phyloP scores from a whole-genome alignment of 1,139 yeast genomes.

The Suhomyces taliae region DNA sequence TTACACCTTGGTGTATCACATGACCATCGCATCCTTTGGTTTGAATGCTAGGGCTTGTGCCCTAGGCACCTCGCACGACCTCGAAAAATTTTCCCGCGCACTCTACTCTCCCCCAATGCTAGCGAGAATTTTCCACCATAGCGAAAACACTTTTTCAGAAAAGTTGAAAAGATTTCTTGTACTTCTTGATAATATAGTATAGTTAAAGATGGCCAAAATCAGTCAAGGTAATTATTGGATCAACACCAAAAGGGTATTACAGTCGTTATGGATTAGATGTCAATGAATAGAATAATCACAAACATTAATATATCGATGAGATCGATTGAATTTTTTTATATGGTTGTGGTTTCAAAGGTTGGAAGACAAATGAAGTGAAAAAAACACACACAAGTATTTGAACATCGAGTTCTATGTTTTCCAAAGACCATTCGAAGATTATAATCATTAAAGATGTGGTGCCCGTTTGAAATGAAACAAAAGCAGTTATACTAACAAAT shows the following conservation, averaged over 20 bases:
- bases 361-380: background rate
- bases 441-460: too few relatives aligned
- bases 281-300: background rate
- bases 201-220: constrained; percentile 57
- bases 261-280: background rate
- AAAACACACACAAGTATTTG: background rate
- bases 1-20: background rate
- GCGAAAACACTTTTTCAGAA: constrained; percentile 8
- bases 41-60: constrained; percentile 22
- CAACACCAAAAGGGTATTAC: background rate
- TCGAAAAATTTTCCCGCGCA: constrained; percentile 14
- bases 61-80: constrained; percentile 16
- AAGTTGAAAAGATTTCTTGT: constrained; percentile 10
- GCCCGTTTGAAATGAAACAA: background rate
- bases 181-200: constrained; percentile 12
- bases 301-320: background rate
- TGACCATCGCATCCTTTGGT: background rate
- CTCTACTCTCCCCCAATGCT: constrained; percentile 4
- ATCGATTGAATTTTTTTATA: background rate
- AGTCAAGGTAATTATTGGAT: constrained; percentile 52
- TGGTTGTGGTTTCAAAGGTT: background rate
- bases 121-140: constrained; percentile 10
- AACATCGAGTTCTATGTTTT: background rate
- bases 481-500: constrained; percentile 31
- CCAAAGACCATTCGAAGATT: too few relatives aligned